Evolutionary conservation across 805 yeast species (phyloP).

Genomic region (Saccharomycopsis guyanensis): DNA sequence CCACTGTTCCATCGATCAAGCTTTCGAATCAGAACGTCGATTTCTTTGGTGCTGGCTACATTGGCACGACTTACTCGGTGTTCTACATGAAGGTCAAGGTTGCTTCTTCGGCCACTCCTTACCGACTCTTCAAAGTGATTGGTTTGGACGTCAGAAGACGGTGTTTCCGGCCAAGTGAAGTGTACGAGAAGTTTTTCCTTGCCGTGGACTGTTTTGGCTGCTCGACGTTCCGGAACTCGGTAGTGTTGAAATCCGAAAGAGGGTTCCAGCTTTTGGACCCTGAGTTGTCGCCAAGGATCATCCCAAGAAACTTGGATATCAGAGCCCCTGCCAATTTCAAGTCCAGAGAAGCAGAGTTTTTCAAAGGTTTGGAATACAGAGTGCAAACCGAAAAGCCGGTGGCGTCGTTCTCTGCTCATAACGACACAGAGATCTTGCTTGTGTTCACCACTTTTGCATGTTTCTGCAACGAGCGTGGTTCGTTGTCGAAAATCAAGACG

Average conservation of each 20-base stretch:
- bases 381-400: slow-evolving; percentile 12
- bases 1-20: slow-evolving; percentile 3
- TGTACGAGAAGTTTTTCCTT: slow-evolving; percentile 18
- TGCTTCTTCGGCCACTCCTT: slow-evolving; percentile 12
- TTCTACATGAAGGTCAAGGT: slow-evolving; percentile 20
- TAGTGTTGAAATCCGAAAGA: slow-evolving; percentile 14
- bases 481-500: slow-evolving; percentile 9
- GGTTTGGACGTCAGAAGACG: slow-evolving; percentile 11
- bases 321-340: not conserved
- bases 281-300: slow-evolving; percentile 4
- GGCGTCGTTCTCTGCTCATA: slow-evolving; percentile 9
- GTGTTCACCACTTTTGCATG: slow-evolving; percentile 18
- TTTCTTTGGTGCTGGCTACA: slow-evolving; percentile 11
- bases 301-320: slow-evolving; percentile 15
- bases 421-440: slow-evolving; percentile 11
- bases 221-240: slow-evolving; percentile 7
- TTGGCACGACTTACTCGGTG: slow-evolving; percentile 7
- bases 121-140: slow-evolving; percentile 13
- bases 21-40: slow-evolving; percentile 18
- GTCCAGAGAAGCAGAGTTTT: slow-evolving; percentile 9
- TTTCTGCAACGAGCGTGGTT: slow-evolving; percentile 20
- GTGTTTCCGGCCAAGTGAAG: slow-evolving; percentile 6
- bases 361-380: slow-evolving; percentile 11
- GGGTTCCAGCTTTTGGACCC: slow-evolving; percentile 19
- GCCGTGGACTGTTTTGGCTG: slow-evolving; percentile 16